Conservation (phyloP, 257 asterid species). For the Oldenlandia corymbosa region DNA sequence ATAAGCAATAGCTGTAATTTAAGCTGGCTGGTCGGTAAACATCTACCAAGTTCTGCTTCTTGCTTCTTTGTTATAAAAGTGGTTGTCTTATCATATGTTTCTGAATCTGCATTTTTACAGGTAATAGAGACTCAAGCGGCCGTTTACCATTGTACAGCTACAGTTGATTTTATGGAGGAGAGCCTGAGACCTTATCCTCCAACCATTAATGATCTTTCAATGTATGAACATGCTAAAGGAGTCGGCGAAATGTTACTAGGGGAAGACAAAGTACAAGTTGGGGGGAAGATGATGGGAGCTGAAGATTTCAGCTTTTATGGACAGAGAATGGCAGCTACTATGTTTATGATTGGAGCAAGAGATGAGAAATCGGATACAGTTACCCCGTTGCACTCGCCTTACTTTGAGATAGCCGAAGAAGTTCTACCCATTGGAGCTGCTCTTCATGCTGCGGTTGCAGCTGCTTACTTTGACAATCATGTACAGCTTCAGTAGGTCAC, state of each 20-base stretch:
- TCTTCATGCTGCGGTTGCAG: conserved; percentile 36
- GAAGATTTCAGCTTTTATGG: conserved; percentile 83
- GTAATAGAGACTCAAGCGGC: conserved; percentile 65
- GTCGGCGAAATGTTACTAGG: conserved; percentile 61
- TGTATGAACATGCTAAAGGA: conserved; percentile 48
- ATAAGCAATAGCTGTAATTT: no score
- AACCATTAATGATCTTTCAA: conserved; percentile 44
- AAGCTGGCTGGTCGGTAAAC: no score
- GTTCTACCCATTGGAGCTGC: conserved; percentile 76
- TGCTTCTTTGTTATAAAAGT: no score
- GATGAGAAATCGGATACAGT: conserved; percentile 55
- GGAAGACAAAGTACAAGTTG: conserved; percentile 39
- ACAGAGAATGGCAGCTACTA: conserved; percentile 60
- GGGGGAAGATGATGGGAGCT: conserved; percentile 60
- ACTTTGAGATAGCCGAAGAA: conserved; percentile 71
- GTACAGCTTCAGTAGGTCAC: no score
- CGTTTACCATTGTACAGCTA: conserved; percentile 58
- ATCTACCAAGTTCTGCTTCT: no score
- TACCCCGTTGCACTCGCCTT: conserved; percentile 67
- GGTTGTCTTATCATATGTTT: no score
- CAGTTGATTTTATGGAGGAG: conserved; percentile 39
- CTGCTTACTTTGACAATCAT: no score
- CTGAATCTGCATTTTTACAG: conserved; percentile 37
- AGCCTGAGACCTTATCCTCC: conserved; percentile 65
- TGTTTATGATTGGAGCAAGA: conserved; percentile 53